A percentile compares a stretch with the other conserved stretches of the same genome.
Evolutionary conservation across 495 filamentous ascomycete genomes (phyloP).

Genomic region (Penicillium argentinense): DNA sequence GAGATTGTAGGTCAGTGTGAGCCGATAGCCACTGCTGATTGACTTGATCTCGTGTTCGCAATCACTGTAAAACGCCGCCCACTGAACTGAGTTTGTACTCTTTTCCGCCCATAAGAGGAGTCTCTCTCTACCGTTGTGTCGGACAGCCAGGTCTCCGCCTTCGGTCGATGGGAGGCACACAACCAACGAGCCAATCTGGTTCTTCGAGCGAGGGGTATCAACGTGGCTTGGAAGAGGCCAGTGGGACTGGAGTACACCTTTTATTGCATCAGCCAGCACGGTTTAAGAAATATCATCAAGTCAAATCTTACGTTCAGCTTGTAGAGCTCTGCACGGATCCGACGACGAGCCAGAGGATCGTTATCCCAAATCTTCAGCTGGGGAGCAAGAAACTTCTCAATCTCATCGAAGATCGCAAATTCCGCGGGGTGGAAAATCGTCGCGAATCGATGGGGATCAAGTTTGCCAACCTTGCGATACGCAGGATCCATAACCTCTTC

Average conservation of each 20-base stretch:
- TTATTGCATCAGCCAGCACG: too few relatives aligned
- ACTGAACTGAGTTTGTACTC: constrained; percentile 37
- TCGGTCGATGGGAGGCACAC: constrained; percentile 50
- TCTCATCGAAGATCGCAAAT: constrained; percentile 48
- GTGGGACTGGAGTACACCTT: constrained; percentile 54
- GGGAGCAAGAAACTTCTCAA: constrained; percentile 50
- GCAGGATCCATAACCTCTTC: constrained; percentile 48
- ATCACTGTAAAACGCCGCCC: constrained; percentile 64
- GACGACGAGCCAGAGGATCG: constrained; percentile 8
- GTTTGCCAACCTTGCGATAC: constrained; percentile 52
- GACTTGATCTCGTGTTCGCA: constrained; percentile 60
- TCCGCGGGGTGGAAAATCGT: constrained; percentile 53
- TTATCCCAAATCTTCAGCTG: constrained; percentile 15
- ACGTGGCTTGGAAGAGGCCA: constrained; percentile 54
- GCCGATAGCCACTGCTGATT: constrained; percentile 50
- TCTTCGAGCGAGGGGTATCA: constrained; percentile 49
- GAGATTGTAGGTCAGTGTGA: constrained; percentile 62
- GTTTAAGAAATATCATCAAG: neutral
- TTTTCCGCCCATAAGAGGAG: constrained; percentile 40
- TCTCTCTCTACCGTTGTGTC: constrained; percentile 37
- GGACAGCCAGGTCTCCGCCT: constrained; percentile 32
- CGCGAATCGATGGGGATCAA: constrained; percentile 44
- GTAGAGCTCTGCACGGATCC: constrained; percentile 50
- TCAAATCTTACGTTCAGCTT: constrained; percentile 51
- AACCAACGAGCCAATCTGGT: constrained; percentile 57